phyloP scores from a whole-genome alignment of 805 yeast species.

The Diddensiella transvaalensis region DNA sequence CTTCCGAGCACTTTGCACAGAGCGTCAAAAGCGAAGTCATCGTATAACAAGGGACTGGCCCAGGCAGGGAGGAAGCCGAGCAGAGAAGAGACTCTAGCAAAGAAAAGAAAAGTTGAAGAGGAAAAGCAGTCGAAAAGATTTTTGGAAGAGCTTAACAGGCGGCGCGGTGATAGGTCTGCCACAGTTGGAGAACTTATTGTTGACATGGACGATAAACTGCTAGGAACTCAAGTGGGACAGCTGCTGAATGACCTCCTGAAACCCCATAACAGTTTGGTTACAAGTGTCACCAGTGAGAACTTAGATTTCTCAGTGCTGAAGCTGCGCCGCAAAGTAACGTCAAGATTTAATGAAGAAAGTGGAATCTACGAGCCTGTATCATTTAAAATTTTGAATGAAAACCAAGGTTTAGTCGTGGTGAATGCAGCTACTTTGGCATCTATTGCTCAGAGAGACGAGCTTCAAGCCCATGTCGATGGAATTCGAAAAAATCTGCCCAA shows the following conservation, averaged over 20 bases:
- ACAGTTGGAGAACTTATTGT: constrained; percentile 8
- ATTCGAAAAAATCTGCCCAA: constrained; percentile 3
- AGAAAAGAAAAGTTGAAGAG: not conserved
- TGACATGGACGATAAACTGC: not conserved
- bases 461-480: constrained; percentile 3
- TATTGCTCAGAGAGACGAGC: not conserved
- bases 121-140: not conserved
- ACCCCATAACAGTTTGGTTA: not conserved
- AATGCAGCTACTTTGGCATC: constrained; percentile 2
- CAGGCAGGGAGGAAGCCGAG: not conserved
- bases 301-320: constrained; percentile 6
- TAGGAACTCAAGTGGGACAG: constrained; percentile 1
- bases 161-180: not conserved
- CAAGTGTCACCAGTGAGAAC: not conserved
- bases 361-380: constrained; percentile 21
- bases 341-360: constrained; percentile 18
- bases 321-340: constrained; percentile 15
- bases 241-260: not conserved
- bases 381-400: constrained; percentile 9
- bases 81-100: not conserved
- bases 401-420: constrained; percentile 9
- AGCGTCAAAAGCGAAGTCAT: no score
- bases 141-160: constrained; percentile 1
- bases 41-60: not conserved
- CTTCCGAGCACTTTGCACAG: no score